phyloP scores from a whole-genome alignment of 768 basidiomycete species.

The Termitomyces sp. region DNA sequence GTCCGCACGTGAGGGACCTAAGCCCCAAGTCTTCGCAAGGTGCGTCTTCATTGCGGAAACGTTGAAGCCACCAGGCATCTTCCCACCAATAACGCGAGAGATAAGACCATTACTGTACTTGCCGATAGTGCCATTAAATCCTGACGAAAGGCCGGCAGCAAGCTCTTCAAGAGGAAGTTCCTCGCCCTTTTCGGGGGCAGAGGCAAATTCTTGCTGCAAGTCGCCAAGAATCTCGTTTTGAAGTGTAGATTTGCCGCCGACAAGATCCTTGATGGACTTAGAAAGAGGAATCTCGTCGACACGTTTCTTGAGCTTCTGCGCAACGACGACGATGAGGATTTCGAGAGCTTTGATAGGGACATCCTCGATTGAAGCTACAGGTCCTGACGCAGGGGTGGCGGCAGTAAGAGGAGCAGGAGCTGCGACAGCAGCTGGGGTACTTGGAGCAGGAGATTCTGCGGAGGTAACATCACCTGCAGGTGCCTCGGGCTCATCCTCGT shows the following conservation, averaged over 20 bases:
- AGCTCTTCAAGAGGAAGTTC: slow-evolving; percentile 96
- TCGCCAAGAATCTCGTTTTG: slow-evolving; percentile 99
- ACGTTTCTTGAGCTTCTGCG: slow-evolving; percentile 97
- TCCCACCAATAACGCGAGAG: slow-evolving; percentile 87
- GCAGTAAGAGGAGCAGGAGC: slow-evolving; percentile 36
- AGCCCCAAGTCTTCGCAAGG: slow-evolving; percentile 89
- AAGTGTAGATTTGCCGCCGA: slow-evolving; percentile 96
- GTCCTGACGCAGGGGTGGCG: slow-evolving; percentile 47
- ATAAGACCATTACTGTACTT: slow-evolving; percentile 91
- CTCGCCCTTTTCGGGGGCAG: slow-evolving; percentile 97
- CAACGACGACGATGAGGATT: slow-evolving; percentile 81
- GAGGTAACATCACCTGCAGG: slow-evolving; percentile 31
- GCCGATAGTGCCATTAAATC: slow-evolving; percentile 82
- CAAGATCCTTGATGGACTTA: slow-evolving; percentile 98
- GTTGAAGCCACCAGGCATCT: slow-evolving; percentile 99
- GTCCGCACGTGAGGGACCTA: slow-evolving; percentile 88
- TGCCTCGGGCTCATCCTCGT: slow-evolving; percentile 76
- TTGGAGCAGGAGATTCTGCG: slow-evolving; percentile 25
- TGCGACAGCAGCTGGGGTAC: slow-evolving; percentile 33
- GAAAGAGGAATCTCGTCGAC: slow-evolving; percentile 82
- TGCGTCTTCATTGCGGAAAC: slow-evolving; percentile 85
- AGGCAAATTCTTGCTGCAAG: slow-evolving; percentile 89
- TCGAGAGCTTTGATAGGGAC: slow-evolving; percentile 89
- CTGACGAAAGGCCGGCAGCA: slow-evolving; percentile 75
- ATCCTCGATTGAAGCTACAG: slow-evolving; percentile 78